Conservation (phyloP, 495 filamentous ascomycete species). For the Glarea lozoyensis region DNA sequence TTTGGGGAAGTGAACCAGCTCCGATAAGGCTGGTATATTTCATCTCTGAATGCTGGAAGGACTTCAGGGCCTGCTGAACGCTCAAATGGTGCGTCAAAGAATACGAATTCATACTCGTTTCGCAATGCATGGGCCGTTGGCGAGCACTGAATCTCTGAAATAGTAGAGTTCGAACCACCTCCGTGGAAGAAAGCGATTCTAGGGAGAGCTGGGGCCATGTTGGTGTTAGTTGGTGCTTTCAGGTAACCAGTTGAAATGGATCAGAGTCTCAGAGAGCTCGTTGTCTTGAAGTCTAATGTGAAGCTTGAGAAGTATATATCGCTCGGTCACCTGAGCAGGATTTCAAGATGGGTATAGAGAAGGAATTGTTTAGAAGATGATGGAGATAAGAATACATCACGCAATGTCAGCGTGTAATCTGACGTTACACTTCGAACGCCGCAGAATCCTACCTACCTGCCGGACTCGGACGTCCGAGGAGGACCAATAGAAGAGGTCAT, state of each 20-base stretch:
- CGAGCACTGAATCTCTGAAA: constrained; percentile 8
- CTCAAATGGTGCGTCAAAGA: constrained; percentile 13
- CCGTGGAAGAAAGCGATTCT: constrained; percentile 17
- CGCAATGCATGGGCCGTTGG: background rate
- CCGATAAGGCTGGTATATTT: constrained; percentile 12
- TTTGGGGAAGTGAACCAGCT: constrained; percentile 11
- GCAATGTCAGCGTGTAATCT: background rate
- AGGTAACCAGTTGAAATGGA: background rate
- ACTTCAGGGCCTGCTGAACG: constrained; percentile 12
- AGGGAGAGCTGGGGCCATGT: background rate
- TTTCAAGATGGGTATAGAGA: too few species aligned
- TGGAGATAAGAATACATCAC: too few species aligned
- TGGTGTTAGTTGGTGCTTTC: background rate
- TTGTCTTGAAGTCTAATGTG: background rate
- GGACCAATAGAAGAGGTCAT: too few species aligned
- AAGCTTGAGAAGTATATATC: background rate
- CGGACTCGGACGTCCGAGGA: too few species aligned
- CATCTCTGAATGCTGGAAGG: constrained; percentile 8
- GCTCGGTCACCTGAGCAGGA: too few species aligned
- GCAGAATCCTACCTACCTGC: too few species aligned
- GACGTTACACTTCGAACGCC: background rate
- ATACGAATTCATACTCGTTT: constrained; percentile 10
- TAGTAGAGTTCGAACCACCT: constrained; percentile 11
- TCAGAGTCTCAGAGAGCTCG: too few species aligned
- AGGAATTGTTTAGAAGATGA: too few species aligned